phyloP scores from a whole-genome alignment of 345 rosid genomes.

The Erucastrum elatum region DNA sequence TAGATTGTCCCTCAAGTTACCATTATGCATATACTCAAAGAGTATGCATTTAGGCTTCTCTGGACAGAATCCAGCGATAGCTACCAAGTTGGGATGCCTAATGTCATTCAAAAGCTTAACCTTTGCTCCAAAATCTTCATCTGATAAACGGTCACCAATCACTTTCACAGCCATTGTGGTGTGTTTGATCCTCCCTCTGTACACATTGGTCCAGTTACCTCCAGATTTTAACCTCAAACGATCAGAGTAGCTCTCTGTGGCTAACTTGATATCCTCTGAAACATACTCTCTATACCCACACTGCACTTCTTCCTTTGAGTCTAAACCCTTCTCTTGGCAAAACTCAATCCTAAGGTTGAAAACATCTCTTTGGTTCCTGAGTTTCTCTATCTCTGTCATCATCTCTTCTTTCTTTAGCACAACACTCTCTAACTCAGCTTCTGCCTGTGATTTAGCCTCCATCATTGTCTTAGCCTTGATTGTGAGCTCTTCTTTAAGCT shows the following conservation, averaged over 20 bases:
- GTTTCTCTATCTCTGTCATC: conserved; percentile 62
- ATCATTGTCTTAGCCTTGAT: conserved; percentile 47
- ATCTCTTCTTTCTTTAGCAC: conserved; percentile 48
- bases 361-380: conserved; percentile 65
- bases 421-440: conserved; percentile 52
- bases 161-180: conserved; percentile 60
- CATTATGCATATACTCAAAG: conserved; percentile 74
- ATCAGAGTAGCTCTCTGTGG: conserved; percentile 63
- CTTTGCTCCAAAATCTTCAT: conserved; percentile 52
- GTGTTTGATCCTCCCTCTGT: conserved; percentile 62
- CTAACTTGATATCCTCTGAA: conserved; percentile 57
- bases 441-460: conserved; percentile 46
- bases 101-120: conserved; percentile 51
- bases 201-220: conserved; percentile 60
- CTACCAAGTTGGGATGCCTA: conserved; percentile 68
- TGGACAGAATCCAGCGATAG: conserved; percentile 60
- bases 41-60: conserved; percentile 55
- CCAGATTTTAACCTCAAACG: conserved; percentile 60
- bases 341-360: conserved; percentile 66
- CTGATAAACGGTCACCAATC: conserved; percentile 42
- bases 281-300: conserved; percentile 55
- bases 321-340: conserved; percentile 64
- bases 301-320: conserved; percentile 36
- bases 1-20: conserved; percentile 62
- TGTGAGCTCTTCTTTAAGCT: conserved; percentile 57